Evolutionary conservation across 177 flowering plant genomes (phyloP), one percentile per base, ranked within the genome.

Genomic region (Viscum album): DNA sequence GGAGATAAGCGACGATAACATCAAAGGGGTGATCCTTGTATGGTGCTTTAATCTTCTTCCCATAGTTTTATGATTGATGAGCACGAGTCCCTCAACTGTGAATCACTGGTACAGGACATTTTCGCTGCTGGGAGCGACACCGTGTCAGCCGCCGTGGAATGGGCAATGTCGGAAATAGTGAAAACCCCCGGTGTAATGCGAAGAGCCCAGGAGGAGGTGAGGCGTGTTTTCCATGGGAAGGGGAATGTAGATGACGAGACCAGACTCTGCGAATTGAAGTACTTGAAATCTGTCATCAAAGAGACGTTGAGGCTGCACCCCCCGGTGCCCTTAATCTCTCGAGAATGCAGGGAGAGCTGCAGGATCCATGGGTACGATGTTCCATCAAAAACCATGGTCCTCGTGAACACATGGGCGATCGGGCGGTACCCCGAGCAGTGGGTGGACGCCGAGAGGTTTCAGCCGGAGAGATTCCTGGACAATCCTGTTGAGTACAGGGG

Each of bases 1-100:
- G 5, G 77, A 81, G 10, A 52, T 78, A n/a, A 79, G 80, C 21
- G 64, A 30, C 12, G 59, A 76, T 62, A 78, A 75, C 71, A 72
- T 83, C 66, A 85, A 85, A 60, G 81, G 81, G 0, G 70, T 82
- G 19, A 63, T 73, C 36, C 61, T 71, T 78, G 86, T 83, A n/a
- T n/a, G 64, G 74, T 72, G 56, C 23, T 45, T 15, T 45, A 13
- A 13, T 45, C 23, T 45, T 45, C 24, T 45, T 45, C 3, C 24
- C 23, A 13, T 5, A 13, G 24, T 45, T 19, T 45, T 45, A 19
- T 37, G 24, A 13, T 33, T 54, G 30, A 0, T 28, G 31, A 54
- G 6, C 2, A 2, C 52, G 2, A 13, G 23, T 2, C 52, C 23
- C 19, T 13, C 3, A 45, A 45, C 19, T 21, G 52, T 21, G 2